Evolutionary conservation across 2,329 filamentous ascomycete species (phyloP), one percentile per base, ranked within the genome.

Genomic region (Monosporascus cannonballus): DNA sequence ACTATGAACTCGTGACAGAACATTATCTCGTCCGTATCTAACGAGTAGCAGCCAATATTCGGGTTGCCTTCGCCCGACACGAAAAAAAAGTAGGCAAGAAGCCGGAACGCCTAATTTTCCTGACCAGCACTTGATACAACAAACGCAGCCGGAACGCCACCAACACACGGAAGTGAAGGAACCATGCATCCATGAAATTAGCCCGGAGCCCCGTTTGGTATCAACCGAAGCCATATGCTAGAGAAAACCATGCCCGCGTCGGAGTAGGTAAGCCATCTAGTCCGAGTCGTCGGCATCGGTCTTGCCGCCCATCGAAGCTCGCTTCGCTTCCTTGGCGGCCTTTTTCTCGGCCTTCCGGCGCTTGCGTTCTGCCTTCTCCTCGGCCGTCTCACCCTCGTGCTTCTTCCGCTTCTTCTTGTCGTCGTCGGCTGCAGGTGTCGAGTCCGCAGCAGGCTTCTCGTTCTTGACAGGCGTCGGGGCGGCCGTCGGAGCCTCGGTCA

Each of bases 391-490:
- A 64, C 87, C 86, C 37, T 90, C 86, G 69, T 89, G 86, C 79
- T 91, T 85, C 76, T 89, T 89, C 64, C 86, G 83, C 78, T 89
- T 94, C 80, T 90, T 90, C 75, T 86, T 85, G 62, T 81, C 79
- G 49, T 82, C 79, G 51, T 79, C 79, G 66, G 77, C 70, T 62
- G 73, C 71, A 41, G 69, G 74, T 24, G 77, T 67, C 20, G 68
- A 69, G 48, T 70, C 69, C 24, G 66, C 57, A 37, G 71, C 58
- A 6, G 70, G 65, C 48, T 67, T 66, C 49, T 75, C 73, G 53
- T 71, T 69, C 61, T 37, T 71, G 46, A 5, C 30, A 34, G 68
- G 66, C 50, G 70, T 66, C 25, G 71, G 70, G 20, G 69, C 62
- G 46, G 67, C 64, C 17, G 69, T 68, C n/a, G 73, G 64, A 24